Base-by-base conservation (phyloP, 768 basidiomycete species). In the Psilocybe azurescens region DNA sequence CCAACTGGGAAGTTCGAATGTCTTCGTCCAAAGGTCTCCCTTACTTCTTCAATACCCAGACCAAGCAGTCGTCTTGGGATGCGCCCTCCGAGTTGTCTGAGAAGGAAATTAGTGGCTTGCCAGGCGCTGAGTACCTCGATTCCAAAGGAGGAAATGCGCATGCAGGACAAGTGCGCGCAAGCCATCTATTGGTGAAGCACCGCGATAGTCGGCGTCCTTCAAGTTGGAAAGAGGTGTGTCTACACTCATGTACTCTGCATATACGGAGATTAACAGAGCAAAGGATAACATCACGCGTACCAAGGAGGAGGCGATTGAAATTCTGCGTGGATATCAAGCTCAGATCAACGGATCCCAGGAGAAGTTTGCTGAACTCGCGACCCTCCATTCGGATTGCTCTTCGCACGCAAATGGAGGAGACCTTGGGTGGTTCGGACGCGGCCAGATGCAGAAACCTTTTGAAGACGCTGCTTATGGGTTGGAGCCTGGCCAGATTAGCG, bases 381-480 rank as follows among this genome's bases (percentile, higher is more conserved):
- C 71, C 10, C 66, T 78, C 53, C 83, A 97, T 72, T 96, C 94
- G 20, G 96, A 99, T 74, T 98, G 96, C 75, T 91, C 91, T 5
- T 95, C 93, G 41, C 91, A 95, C 70, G 74, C 82, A 20, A 83
- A 91, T 64, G 83, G 82, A 2, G 97, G 97, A 1, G 96, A 99
- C 75, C 85, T 99, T 5, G 94, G 97, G 0, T 82, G 81, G 81
- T 99, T 99, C 70, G 85, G 83, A 1, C 86, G 76, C 16, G 91
- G 90, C 0, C 90, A 93, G 79, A 99, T 99, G 97, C 97, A 99
- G 78, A 95, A 93, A 77, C 89, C 94, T 38, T 99, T 99, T 70
- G 96, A 98, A 77, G 94, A 96, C 32, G 91, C 93, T 33, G 80
- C 93, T 10, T 96, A 84, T 74, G 84, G 77, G 2, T 80, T 95